These are phyloP conservation scores for Ascochyta lentis DNA, from an alignment of 2,329 filamentous ascomycete genomes.

Conservation along the genomic window DNA sequence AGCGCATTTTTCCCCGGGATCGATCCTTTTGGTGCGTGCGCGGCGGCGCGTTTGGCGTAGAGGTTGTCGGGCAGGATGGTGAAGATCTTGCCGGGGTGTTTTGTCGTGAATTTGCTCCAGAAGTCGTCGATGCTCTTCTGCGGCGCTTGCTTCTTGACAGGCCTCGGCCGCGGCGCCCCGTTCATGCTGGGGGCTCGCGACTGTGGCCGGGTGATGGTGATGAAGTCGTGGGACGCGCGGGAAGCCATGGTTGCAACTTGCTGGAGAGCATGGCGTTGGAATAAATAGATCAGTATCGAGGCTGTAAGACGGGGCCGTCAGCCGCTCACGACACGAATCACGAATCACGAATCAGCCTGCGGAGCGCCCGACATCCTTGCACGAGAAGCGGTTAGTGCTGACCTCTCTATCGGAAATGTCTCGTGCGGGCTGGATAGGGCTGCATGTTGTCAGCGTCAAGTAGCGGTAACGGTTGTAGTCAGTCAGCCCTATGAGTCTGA, in stretches of 20 bases:
- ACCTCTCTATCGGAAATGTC: no score
- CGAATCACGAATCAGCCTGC: no score
- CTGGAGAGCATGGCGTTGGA: no score
- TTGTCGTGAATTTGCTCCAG: conserved; percentile 73
- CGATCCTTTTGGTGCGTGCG: conserved; percentile 59
- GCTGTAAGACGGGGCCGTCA: no score
- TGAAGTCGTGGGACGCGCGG: conserved; percentile 45
- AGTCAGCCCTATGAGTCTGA: no score
- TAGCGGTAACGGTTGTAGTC: no score
- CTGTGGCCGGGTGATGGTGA: conserved; percentile 46
- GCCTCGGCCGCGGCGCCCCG: conserved; percentile 31
- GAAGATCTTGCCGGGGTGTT: conserved; percentile 74
- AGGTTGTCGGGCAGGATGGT: conserved; percentile 73
- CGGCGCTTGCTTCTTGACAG: conserved; percentile 60
- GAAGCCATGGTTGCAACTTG: conserved; percentile 44
- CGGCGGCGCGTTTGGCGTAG: conserved; percentile 67
- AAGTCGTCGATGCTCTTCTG: conserved; percentile 75
- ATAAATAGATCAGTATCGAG: conserved; percentile 23
- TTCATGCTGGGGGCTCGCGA: conserved; percentile 47
- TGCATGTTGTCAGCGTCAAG: no score
- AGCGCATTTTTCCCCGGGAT: conserved; percentile 68
- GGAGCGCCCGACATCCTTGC: no score
- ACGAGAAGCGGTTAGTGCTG: no score
- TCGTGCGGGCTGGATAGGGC: no score
- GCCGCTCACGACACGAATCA: no score